Conservation (phyloP, 306 rosid genomes). For the Rosa chinensis region DNA sequence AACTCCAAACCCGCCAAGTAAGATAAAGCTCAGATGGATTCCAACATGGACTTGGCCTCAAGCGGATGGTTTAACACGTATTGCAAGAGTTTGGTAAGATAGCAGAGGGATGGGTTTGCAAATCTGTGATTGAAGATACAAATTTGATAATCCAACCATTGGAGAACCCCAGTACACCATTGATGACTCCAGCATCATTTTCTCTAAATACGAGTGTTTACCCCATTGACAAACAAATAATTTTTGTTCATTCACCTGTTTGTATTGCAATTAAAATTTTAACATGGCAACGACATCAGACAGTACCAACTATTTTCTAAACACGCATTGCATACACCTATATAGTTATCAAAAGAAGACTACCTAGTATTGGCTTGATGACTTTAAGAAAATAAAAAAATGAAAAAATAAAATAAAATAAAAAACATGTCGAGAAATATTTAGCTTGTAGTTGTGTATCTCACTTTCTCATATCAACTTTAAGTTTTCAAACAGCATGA, state of each 20-base stretch:
- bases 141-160: background rate
- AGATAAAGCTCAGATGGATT: background rate
- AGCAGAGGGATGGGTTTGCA: background rate
- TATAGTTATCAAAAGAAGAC: background rate
- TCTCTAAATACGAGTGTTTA: background rate
- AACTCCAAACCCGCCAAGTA: background rate
- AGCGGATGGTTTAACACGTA: background rate
- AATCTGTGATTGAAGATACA: background rate
- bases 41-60: background rate
- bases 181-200: background rate
- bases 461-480: background rate
- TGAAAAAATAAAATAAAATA: too few species aligned
- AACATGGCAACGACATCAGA: background rate
- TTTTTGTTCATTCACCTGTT: background rate
- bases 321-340: slow-evolving; percentile 2
- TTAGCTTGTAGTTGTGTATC: background rate
- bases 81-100: background rate
- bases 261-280: background rate
- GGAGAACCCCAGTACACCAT: background rate
- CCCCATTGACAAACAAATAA: background rate
- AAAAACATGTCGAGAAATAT: background rate
- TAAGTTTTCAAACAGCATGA: background rate
- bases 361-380: background rate
- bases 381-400: background rate
- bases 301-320: background rate